phyloP scores from a whole-genome alignment of 139 green algal species.

The Tetradesmus obliquus region DNA sequence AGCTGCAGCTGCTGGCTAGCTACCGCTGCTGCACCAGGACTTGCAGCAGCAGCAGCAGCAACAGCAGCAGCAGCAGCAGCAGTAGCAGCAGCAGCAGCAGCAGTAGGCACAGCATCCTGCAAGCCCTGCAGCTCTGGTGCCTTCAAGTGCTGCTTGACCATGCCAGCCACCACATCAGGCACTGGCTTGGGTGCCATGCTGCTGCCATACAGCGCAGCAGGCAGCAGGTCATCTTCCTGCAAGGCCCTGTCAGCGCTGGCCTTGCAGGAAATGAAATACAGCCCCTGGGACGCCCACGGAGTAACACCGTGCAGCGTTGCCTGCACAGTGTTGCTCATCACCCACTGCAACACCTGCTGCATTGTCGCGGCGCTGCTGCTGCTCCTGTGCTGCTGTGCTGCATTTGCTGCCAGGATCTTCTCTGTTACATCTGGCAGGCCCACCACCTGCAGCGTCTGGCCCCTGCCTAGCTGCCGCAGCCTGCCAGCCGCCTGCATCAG shows the following conservation, averaged over 20 bases:
- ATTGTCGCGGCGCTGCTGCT: background rate
- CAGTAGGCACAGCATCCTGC: slow-evolving; percentile 43
- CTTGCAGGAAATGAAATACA: background rate
- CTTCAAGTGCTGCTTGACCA: slow-evolving; percentile 38
- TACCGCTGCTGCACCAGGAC: background rate
- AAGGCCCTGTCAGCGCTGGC: slow-evolving; percentile 12
- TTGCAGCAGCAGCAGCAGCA: slow-evolving; percentile 38
- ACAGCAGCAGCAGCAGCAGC: slow-evolving; percentile 28
- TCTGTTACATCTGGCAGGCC: slow-evolving; percentile 51
- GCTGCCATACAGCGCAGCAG: slow-evolving; percentile 34
- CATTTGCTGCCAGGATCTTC: slow-evolving; percentile 37
- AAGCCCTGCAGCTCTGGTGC: slow-evolving; percentile 39
- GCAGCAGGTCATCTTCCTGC: slow-evolving; percentile 55
- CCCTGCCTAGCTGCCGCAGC: slow-evolving; percentile 58
- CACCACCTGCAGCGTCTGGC: slow-evolving; percentile 50
- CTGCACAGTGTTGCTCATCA: slow-evolving; percentile 30
- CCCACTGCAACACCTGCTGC: slow-evolving; percentile 18
- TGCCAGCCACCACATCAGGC: background rate
- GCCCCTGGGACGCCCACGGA: slow-evolving; percentile 34
- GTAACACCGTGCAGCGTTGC: slow-evolving; percentile 37
- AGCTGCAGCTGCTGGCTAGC: background rate
- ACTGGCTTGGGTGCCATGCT: background rate
- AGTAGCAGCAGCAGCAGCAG: slow-evolving; percentile 52
- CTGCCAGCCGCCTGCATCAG: slow-evolving; percentile 67
- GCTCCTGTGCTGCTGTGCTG: background rate